These are phyloP conservation scores for Aspergillus pseudoterreus DNA, from an alignment of 2,329 filamentous ascomycete genomes.

Conservation along the genomic window DNA sequence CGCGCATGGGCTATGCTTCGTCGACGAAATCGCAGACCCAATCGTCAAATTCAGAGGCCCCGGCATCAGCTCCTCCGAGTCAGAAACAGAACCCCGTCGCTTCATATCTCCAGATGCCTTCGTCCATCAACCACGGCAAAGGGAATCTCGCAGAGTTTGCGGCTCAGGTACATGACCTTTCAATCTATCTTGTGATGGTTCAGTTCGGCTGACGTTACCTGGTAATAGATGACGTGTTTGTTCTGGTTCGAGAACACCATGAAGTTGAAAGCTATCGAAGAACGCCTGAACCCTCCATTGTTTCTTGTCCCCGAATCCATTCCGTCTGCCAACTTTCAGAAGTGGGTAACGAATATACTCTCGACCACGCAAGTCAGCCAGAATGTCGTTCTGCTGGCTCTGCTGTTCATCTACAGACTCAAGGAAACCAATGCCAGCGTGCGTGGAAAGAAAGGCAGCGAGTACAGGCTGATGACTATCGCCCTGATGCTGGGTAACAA, in stretches of 20 bases:
- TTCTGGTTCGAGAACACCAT: conserved; percentile 95
- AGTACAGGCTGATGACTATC: conserved; percentile 87
- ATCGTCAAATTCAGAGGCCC: conserved; percentile 19
- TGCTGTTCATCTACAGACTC: conserved; percentile 88
- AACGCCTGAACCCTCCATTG: conserved; percentile 45
- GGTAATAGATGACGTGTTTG: conserved; percentile 77
- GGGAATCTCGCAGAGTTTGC: conserved; percentile 79
- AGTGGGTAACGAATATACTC: conserved; percentile 89
- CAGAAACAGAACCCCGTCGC: conserved; percentile 39
- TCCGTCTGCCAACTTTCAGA: conserved; percentile 75
- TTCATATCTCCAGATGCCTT: conserved; percentile 64
- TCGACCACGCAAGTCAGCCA: conserved; percentile 94
- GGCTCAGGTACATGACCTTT: conserved; percentile 59
- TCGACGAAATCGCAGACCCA: conserved; percentile 22
- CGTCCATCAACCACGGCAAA: conserved; percentile 69
- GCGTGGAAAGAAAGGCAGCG: conserved; percentile 86
- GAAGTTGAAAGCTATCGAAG: conserved; percentile 72
- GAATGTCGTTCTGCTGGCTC: conserved; percentile 85
- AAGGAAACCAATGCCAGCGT: conserved; percentile 88
- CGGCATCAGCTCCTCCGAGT: conserved; percentile 16
- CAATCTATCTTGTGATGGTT: background rate
- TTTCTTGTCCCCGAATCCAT: conserved; percentile 67
- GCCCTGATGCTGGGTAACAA: conserved; percentile 98
- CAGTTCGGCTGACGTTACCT: background rate
- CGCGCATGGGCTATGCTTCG: conserved; percentile 19